phyloP scores from a whole-genome alignment of 345 rosid species.

The Euclidium syriacum region DNA sequence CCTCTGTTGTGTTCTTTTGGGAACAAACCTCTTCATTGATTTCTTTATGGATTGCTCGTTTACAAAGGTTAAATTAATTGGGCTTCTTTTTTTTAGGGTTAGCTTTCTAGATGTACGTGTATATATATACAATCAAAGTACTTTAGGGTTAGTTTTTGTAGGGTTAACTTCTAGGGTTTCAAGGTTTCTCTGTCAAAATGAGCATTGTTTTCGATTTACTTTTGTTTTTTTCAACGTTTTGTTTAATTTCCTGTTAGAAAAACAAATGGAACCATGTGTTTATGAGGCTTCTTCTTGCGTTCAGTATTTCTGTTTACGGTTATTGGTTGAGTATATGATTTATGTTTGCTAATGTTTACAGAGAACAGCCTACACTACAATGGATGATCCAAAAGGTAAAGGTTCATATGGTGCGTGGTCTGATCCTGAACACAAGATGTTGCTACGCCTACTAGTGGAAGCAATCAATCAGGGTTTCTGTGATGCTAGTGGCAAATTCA shows the following conservation, averaged over 20 bases:
- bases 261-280: no score
- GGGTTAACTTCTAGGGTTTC: no score
- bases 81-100: background rate
- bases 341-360: background rate
- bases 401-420: background rate
- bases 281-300: background rate
- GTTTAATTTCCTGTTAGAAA: no score
- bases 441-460: background rate
- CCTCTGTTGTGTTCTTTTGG: no score
- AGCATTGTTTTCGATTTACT: background rate
- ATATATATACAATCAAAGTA: no score
- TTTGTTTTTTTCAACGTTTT: background rate
- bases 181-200: background rate
- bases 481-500: background rate
- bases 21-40: no score
- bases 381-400: no score
- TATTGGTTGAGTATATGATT: background rate
- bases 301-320: background rate
- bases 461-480: no score
- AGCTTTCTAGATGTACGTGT: background rate
- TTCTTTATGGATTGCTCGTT: no score
- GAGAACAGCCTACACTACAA: background rate
- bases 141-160: no score
- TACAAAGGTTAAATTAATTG: no score
- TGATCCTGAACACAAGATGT: background rate